A percentile compares a stretch with the other conserved stretches of the same genome.
These are phyloP conservation scores for Actinomortierella wolfii DNA, from an alignment of 371 early-diverging fungal species.

Conservation along the genomic window DNA sequence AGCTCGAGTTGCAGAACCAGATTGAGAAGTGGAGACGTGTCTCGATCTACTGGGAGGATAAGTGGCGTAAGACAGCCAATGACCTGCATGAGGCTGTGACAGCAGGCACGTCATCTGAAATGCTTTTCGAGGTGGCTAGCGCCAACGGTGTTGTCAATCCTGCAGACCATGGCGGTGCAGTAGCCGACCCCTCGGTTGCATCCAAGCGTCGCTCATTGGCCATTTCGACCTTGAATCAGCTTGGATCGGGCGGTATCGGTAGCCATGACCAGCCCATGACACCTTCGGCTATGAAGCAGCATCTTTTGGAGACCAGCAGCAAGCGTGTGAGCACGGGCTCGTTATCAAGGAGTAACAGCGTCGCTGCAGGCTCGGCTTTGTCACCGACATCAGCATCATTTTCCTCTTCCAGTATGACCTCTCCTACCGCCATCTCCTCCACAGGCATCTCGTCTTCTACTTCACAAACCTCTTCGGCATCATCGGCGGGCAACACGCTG, in stretches of 20 bases:
- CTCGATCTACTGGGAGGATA: constrained; percentile 45
- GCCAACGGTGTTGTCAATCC: neutral
- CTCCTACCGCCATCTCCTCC: constrained; percentile 17
- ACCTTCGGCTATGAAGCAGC: constrained; percentile 40
- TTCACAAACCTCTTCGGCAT: constrained; percentile 17
- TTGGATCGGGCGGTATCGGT: neutral
- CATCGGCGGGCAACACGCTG: constrained; percentile 15
- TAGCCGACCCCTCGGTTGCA: neutral
- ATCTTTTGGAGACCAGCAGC: constrained; percentile 26
- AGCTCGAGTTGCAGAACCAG: constrained; percentile 45
- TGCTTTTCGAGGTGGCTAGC: constrained; percentile 29
- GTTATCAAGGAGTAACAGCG: neutral
- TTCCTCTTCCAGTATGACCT: too few relatives aligned
- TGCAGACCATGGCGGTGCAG: neutral
- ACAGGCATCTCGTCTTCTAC: constrained; percentile 7
- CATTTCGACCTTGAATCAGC: constrained; percentile 9
- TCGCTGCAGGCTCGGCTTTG: neutral
- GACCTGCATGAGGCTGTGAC: constrained; percentile 47
- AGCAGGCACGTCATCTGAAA: constrained; percentile 26
- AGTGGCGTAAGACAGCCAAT: constrained; percentile 46
- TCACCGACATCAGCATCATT: neutral
- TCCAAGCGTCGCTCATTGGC: constrained; percentile 28
- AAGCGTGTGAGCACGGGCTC: constrained; percentile 11
- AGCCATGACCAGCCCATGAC: constrained; percentile 32
- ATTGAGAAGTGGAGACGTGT: constrained; percentile 44